Evolutionary conservation across 2,329 filamentous ascomycete genomes (phyloP).

Genomic region (Penicillium sp.): DNA sequence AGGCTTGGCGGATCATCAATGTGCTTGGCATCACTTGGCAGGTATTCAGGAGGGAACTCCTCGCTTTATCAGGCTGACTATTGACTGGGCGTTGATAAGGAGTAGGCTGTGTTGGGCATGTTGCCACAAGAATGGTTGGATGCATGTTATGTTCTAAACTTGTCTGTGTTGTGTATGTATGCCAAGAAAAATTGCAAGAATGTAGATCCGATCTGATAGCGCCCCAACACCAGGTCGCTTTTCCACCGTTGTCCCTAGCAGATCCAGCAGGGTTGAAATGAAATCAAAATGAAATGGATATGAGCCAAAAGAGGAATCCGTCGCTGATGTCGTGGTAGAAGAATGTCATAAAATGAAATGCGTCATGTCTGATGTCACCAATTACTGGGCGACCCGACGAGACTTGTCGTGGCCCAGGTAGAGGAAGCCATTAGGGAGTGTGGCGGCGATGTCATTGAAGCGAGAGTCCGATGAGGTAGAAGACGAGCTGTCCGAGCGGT

Average conservation of each 20-base stretch:
- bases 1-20: slow-evolving; percentile 23
- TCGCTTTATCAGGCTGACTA: slow-evolving; percentile 7
- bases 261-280: no score
- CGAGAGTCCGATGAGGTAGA: slow-evolving; percentile 18
- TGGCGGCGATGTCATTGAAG: slow-evolving; percentile 9
- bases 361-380: neutral
- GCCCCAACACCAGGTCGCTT: slow-evolving; percentile 15
- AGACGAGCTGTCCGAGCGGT: slow-evolving; percentile 27
- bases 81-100: slow-evolving; percentile 12
- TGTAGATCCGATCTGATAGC: slow-evolving; percentile 12
- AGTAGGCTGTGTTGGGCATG: slow-evolving; percentile 6
- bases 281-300: neutral
- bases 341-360: slow-evolving; percentile 5
- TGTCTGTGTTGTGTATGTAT: neutral
- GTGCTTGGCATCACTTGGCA: slow-evolving; percentile 21
- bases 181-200: slow-evolving; percentile 3
- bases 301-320: slow-evolving; percentile 9
- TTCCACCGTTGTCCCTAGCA: slow-evolving; percentile 5
- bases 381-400: slow-evolving; percentile 12
- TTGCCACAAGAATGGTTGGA: neutral
- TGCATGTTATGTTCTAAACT: slow-evolving; percentile 7
- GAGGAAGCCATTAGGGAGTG: slow-evolving; percentile 24
- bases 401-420: slow-evolving; percentile 24
- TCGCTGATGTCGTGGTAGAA: slow-evolving; percentile 13
- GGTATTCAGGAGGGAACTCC: slow-evolving; percentile 16